Evolutionary conservation across 2,329 filamentous ascomycete genomes (phyloP).

Genomic region (Stachybotrys chartarum): DNA sequence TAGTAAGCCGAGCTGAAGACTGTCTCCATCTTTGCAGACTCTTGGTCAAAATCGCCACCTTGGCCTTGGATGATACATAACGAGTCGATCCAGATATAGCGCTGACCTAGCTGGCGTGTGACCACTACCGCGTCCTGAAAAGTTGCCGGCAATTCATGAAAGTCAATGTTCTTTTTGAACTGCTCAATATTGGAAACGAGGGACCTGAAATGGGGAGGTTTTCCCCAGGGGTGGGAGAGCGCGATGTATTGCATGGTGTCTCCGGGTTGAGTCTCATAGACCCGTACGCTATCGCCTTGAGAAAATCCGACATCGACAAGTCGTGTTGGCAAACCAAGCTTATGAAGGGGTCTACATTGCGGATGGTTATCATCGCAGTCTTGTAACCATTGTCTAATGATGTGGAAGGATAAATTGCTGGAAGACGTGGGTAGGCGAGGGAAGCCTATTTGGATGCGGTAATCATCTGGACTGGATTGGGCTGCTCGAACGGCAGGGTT

Average conservation of each 20-base stretch:
- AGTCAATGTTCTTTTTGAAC: background rate
- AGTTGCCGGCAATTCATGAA: background rate
- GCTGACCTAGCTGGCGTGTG: background rate
- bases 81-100: background rate
- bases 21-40: background rate
- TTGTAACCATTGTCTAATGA: constrained; percentile 5
- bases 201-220: background rate
- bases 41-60: background rate
- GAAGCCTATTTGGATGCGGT: constrained; percentile 4
- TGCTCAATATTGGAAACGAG: background rate
- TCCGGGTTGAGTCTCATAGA: background rate
- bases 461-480: background rate
- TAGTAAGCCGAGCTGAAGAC: background rate
- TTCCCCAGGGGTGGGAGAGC: background rate
- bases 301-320: background rate
- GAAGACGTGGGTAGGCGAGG: constrained; percentile 1
- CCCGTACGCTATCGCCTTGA: background rate
- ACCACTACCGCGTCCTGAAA: background rate
- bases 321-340: background rate
- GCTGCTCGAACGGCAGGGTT: background rate
- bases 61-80: background rate
- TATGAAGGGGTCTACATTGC: too few species aligned
- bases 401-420: background rate
- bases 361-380: constrained; percentile 7
- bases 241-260: background rate